These are phyloP conservation scores for Wallemia hederae DNA, from an alignment of 1,284 basidiomycete species.

Conservation along the genomic window DNA sequence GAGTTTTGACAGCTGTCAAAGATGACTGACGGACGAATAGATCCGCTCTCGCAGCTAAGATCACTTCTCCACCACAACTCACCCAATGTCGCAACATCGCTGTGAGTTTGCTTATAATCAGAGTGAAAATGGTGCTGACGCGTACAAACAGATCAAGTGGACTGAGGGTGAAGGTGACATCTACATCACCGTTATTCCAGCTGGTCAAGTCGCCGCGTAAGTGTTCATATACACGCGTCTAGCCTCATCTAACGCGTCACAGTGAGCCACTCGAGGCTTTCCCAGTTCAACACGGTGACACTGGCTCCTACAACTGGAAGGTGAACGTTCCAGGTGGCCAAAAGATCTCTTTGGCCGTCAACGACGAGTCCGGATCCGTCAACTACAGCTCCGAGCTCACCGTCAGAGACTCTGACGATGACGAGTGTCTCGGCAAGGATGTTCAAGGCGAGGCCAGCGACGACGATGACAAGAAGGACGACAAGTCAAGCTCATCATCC, in stretches of 20 bases:
- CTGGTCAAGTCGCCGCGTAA: neutral
- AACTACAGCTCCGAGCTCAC: neutral
- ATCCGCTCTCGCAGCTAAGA: neutral
- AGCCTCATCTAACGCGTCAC: neutral
- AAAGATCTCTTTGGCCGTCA: neutral
- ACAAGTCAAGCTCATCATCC: neutral
- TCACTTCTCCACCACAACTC: neutral
- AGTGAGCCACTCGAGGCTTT: neutral
- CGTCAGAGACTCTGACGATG: neutral
- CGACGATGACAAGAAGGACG: neutral
- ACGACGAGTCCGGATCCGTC: neutral
- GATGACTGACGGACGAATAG: neutral
- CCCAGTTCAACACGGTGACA: neutral
- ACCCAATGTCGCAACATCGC: neutral
- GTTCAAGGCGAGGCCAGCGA: neutral
- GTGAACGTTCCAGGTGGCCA: neutral
- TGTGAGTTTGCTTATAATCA: neutral
- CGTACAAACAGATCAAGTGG: neutral
- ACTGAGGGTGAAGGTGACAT: neutral
- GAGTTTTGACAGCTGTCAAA: neutral
- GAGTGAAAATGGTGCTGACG: too few relatives aligned
- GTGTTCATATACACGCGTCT: neutral
- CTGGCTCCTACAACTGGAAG: neutral
- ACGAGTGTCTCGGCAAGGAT: neutral
- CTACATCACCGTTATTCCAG: neutral